Conservation (phyloP, 148 eudicot species). For the Arbutus unedo region DNA sequence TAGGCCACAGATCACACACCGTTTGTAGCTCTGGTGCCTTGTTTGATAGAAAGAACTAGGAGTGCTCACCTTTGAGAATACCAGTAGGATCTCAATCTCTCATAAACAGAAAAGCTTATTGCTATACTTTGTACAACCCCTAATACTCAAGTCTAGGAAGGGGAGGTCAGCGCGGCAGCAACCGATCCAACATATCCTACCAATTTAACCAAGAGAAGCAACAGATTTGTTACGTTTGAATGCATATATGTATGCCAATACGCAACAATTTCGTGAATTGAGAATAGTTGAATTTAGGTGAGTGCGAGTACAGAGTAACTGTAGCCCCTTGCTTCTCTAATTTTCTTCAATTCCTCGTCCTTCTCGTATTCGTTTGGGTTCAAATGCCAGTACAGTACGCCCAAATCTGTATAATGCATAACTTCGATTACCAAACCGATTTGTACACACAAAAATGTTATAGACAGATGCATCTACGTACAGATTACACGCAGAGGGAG, state of each 20-base stretch:
- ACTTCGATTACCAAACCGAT: background rate
- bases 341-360: constrained; percentile 73
- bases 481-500: background rate
- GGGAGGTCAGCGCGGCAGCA: no score
- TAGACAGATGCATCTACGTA: background rate
- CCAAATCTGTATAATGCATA: constrained; percentile 42
- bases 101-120: no score
- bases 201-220: background rate
- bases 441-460: background rate
- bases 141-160: no score
- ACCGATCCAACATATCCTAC: constrained; percentile 83
- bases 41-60: no score
- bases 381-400: constrained; percentile 73
- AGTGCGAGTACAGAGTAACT: constrained; percentile 48
- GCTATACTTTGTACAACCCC: no score
- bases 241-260: background rate
- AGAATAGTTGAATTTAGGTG: background rate
- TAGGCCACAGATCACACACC: no score
- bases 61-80: no score
- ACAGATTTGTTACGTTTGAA: no score
- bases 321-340: constrained; percentile 69
- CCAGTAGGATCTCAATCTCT: no score
- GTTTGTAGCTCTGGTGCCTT: no score
- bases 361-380: constrained; percentile 65
- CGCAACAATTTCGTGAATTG: background rate